Evolutionary conservation across 345 rosid species (phyloP).

Genomic region (Xanthoceras sorbifolium): DNA sequence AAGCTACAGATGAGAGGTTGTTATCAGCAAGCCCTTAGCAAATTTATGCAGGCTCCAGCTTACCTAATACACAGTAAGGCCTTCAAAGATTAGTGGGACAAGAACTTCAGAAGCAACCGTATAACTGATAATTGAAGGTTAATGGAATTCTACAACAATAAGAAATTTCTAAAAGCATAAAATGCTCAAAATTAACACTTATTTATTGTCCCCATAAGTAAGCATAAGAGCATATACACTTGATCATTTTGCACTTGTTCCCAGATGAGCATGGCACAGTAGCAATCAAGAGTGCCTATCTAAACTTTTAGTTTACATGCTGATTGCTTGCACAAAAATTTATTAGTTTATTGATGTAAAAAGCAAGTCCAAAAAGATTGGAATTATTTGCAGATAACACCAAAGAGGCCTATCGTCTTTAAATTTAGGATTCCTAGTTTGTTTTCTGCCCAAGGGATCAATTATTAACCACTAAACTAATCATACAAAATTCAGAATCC

Average conservation of each 20-base stretch:
- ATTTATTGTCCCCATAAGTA: background rate
- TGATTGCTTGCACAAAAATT: background rate
- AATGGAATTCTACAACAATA: background rate
- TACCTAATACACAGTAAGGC: background rate
- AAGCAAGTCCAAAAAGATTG: constrained; percentile 3
- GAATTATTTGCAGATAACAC: background rate
- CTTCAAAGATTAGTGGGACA: background rate
- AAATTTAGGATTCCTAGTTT: background rate
- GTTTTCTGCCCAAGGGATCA: background rate
- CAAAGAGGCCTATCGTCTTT: background rate
- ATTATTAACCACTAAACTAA: background rate
- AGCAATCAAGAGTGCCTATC: background rate
- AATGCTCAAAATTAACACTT: background rate
- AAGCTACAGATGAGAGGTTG: background rate
- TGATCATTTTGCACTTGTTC: background rate
- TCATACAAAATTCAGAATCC: background rate
- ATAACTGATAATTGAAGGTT: background rate
- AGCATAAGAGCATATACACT: background rate
- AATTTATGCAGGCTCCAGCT: background rate
- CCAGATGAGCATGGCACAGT: background rate
- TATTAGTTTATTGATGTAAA: background rate
- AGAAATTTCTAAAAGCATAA: background rate
- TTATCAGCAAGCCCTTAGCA: background rate
- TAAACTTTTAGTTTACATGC: background rate
- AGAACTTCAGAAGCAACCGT: background rate